Conservation (phyloP, 2,329 filamentous ascomycete genomes). For the Penicillium sp. region DNA sequence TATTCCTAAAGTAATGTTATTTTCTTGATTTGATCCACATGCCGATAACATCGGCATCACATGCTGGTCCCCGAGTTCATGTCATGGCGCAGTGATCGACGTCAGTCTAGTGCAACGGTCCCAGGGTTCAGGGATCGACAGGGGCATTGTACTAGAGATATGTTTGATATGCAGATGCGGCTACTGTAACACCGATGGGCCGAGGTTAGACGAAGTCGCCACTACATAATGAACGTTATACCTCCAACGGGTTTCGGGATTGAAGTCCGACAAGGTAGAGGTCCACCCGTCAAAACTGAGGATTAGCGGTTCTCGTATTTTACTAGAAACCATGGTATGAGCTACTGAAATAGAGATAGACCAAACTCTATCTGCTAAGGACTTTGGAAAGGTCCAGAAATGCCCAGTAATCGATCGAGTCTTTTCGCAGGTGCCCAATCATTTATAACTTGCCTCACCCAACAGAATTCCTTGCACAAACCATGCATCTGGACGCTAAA, state of each 20-base stretch:
- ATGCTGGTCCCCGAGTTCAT: neutral
- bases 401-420: too few relatives aligned
- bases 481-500: too few relatives aligned
- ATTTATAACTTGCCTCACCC: too few relatives aligned
- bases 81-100: neutral
- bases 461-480: too few relatives aligned
- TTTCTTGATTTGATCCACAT: neutral
- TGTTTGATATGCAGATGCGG: neutral
- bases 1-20: neutral
- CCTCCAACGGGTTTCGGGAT: neutral
- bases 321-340: too few relatives aligned
- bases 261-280: neutral
- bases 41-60: neutral
- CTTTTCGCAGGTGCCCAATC: too few relatives aligned
- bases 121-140: neutral
- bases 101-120: neutral
- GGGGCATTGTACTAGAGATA: neutral
- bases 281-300: too few relatives aligned
- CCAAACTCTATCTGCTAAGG: too few relatives aligned
- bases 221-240: too few relatives aligned
- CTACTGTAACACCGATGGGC: neutral
- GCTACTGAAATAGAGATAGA: too few relatives aligned
- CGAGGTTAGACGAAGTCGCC: neutral
- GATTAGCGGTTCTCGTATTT: too few relatives aligned
- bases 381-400: too few relatives aligned